Base-by-base conservation (phyloP, 2,329 filamentous ascomycete species). In the Fusarium veterinarium region DNA sequence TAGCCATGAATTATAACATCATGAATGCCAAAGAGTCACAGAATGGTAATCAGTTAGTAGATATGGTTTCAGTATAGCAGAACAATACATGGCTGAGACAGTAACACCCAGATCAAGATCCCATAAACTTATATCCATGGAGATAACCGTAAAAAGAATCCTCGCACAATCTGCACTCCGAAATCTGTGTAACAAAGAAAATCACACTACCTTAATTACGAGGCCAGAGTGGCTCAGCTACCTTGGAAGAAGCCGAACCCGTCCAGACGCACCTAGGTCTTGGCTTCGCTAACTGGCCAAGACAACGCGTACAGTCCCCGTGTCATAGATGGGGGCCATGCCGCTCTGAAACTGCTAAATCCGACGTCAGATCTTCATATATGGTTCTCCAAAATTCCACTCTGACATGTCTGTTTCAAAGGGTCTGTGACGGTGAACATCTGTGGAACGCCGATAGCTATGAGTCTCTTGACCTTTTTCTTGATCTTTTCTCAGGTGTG, bases 141-240 rank as follows among this genome's bases (percentile, higher is more conserved):
- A 37, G 41, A 49, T 4, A 31, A 16, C 37, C 42, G 23, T 17
- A 2, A 3, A 23, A 7, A 30, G 19, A 46, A 35, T 31, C 59
- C 53, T 63, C 63, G 41, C 55, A 44, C 41, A 53, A 40, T 8
- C 46, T 40, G 46, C 33, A 30, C 41, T 46, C 56, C 48, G 37
- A 49, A 51, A 17, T 23, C 25, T 55, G 55, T 62, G 55, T 49
- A 49, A 52, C 42, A 59, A 40, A 53, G 20, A 10, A 49, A 40
- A 35, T 14, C 49, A 30, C 10, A 19, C 31, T 55, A 14, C 17
- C 48, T 33, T 35, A 45, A 56, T 69, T 53, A 72, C 70, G 69
- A 70, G 31, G 23, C 62, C 31, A 25, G 45, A 58, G 70, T 73
- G 69, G 69, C 70, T 72, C 37, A 73, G 69, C 69, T 55, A 20